phyloP scores from a whole-genome alignment of 169 alveolate genomes.

The Cryptosporidium sp. region DNA sequence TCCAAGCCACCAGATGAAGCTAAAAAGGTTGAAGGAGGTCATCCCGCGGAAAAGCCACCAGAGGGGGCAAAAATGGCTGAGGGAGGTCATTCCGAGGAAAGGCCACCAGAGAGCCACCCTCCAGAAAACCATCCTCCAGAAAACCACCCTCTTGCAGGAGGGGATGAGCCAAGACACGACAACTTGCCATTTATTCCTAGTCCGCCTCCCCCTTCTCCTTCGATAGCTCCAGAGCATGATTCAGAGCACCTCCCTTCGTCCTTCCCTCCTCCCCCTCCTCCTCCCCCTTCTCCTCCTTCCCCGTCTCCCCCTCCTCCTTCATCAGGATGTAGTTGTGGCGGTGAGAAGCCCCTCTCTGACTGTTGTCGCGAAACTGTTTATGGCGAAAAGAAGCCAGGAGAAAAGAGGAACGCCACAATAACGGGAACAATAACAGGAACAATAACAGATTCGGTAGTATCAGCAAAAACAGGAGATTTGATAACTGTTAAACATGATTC shows the following conservation, averaged over 20 bases:
- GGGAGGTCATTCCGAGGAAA: not conserved
- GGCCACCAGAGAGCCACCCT: not conserved
- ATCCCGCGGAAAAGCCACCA: not conserved
- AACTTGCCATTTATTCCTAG: slow-evolving; percentile 13
- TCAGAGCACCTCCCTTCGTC: no score
- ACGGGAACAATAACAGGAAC: slow-evolving; percentile 60
- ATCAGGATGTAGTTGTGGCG: slow-evolving; percentile 7
- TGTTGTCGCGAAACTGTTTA: slow-evolving; percentile 60
- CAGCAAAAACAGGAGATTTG: slow-evolving; percentile 54
- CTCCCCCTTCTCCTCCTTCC: slow-evolving; percentile 7
- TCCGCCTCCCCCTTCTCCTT: not conserved
- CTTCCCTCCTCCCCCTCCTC: not conserved
- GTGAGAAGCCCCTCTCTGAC: slow-evolving; percentile 13
- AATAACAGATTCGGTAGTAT: slow-evolving; percentile 31
- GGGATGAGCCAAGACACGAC: not conserved
- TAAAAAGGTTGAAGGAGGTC: not conserved
- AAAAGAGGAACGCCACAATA: slow-evolving; percentile 30
- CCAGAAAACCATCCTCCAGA: no score
- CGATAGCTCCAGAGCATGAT: no score
- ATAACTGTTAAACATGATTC: slow-evolving; percentile 32
- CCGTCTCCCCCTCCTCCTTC: slow-evolving; percentile 24
- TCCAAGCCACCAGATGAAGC: slow-evolving; percentile 6
- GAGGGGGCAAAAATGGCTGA: not conserved
- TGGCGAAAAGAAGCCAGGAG: slow-evolving; percentile 5
- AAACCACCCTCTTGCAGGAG: not conserved